A percentile compares a stretch with the other conserved stretches of the same genome.
These are phyloP conservation scores for Waltergamsia citrina DNA, from an alignment of 2,329 filamentous ascomycete genomes.

Conservation along the genomic window DNA sequence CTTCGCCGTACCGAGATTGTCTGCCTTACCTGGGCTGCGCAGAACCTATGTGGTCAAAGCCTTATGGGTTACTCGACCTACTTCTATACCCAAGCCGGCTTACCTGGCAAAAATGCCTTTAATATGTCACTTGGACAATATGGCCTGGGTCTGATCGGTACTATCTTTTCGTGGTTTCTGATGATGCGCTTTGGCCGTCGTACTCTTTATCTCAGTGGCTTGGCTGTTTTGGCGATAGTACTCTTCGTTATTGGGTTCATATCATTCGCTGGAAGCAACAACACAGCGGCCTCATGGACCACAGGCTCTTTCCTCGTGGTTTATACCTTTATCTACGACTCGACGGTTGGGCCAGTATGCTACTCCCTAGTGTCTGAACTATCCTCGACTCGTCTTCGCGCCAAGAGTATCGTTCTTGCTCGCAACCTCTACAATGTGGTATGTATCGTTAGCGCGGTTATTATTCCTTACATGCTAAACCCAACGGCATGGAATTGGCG, in stretches of 20 bases:
- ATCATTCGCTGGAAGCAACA: slow-evolving; percentile 25
- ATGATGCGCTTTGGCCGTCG: slow-evolving; percentile 27
- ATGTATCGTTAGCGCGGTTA: too few relatives aligned
- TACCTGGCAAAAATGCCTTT: slow-evolving; percentile 22
- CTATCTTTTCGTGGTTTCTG: slow-evolving; percentile 25
- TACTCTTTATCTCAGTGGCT: slow-evolving; percentile 25
- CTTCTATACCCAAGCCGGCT: slow-evolving; percentile 20
- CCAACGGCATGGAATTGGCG: too few relatives aligned
- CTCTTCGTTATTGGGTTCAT: slow-evolving; percentile 35
- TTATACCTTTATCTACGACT: slow-evolving; percentile 18
- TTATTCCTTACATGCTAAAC: too few relatives aligned
- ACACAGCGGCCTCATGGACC: not conserved
- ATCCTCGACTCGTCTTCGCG: slow-evolving; percentile 19
- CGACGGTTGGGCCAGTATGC: slow-evolving; percentile 10
- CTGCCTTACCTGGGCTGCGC: slow-evolving; percentile 18
- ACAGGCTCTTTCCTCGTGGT: slow-evolving; percentile 9
- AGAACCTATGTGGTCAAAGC: slow-evolving; percentile 26
- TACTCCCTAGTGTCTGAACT: slow-evolving; percentile 20
- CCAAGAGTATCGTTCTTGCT: slow-evolving; percentile 18
- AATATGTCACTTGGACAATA: slow-evolving; percentile 22
- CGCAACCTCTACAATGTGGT: slow-evolving; percentile 16
- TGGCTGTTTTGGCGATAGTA: slow-evolving; percentile 34
- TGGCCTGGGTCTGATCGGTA: slow-evolving; percentile 26
- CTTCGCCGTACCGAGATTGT: slow-evolving; percentile 29
- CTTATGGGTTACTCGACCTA: slow-evolving; percentile 20